Evolutionary conservation across 208 protist genomes (phyloP).

Genomic region (Leishmania martiniquensis): DNA sequence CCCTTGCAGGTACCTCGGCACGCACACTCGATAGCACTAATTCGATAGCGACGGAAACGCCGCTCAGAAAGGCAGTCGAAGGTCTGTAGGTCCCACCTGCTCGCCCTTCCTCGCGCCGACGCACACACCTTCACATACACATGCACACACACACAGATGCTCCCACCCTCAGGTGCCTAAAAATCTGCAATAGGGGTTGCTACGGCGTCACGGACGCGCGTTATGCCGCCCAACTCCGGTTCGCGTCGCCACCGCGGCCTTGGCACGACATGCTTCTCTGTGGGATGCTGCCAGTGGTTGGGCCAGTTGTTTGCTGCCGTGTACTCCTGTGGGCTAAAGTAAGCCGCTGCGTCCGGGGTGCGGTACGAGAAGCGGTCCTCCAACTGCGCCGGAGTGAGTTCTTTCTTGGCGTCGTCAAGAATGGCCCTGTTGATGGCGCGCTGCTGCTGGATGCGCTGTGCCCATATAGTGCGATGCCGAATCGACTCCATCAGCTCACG

Average conservation of each 20-base stretch:
- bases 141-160: not conserved
- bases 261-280: conserved; percentile 76
- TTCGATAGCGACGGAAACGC: not conserved
- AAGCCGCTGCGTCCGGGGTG: conserved; percentile 77
- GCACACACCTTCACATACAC: too few relatives aligned
- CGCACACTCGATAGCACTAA: not conserved
- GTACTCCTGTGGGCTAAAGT: conserved; percentile 76
- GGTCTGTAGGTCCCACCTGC: not conserved
- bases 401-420: conserved; percentile 36
- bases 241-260: conserved; percentile 73
- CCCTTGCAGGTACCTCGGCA: not conserved
- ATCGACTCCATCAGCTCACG: conserved; percentile 82
- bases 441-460: conserved; percentile 82
- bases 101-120: not conserved
- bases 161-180: conserved; percentile 21
- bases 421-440: conserved; percentile 76
- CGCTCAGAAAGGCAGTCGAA: not conserved
- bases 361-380: conserved; percentile 56
- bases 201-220: conserved; percentile 71
- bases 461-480: conserved; percentile 81
- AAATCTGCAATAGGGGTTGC: conserved; percentile 63
- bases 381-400: conserved; percentile 38
- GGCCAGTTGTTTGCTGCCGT: conserved; percentile 76
- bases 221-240: conserved; percentile 86
- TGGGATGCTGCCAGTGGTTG: conserved; percentile 92